These are phyloP conservation scores for Rhodotorula babjevae DNA, from an alignment of 768 basidiomycete species.

Conservation along the genomic window DNA sequence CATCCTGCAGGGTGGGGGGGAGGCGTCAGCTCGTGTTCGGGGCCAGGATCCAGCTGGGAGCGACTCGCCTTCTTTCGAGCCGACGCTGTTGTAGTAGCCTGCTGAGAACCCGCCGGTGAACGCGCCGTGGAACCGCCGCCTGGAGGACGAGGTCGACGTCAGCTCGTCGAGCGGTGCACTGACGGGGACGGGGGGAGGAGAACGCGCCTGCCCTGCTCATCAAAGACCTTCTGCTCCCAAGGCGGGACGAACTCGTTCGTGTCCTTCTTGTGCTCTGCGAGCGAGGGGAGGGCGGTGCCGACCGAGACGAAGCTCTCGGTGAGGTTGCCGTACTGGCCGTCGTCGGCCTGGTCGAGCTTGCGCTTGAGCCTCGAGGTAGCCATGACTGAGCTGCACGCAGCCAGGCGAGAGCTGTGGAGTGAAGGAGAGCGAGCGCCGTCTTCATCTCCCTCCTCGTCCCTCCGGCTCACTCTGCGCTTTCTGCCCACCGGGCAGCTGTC, in stretches of 20 bases:
- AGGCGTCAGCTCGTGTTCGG: not conserved
- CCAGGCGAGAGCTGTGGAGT: no score
- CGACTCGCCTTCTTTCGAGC: conserved; percentile 80
- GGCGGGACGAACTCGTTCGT: conserved; percentile 89
- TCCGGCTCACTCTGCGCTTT: no score
- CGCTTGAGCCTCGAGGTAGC: conserved; percentile 61
- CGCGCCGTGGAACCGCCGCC: conserved; percentile 89
- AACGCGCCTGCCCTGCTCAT: conserved; percentile 29
- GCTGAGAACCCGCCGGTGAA: conserved; percentile 98
- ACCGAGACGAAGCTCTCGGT: conserved; percentile 84
- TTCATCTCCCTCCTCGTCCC: no score
- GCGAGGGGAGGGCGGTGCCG: conserved; percentile 86
- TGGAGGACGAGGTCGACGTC: conserved; percentile 54
- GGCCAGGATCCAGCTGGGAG: not conserved
- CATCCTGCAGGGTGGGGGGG: conserved; percentile 63
- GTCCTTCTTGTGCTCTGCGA: conserved; percentile 78
- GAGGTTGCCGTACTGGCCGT: conserved; percentile 60
- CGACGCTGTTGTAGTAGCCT: conserved; percentile 93
- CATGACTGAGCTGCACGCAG: not conserved
- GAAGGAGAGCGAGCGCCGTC: no score
- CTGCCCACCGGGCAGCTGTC: no score
- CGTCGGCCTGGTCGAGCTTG: conserved; percentile 63
- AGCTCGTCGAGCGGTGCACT: not conserved
- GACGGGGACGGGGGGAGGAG: no score
- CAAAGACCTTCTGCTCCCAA: conserved; percentile 79